phyloP scores from a whole-genome alignment of 2,329 filamentous ascomycete species.

The Pyricularia sp. region DNA sequence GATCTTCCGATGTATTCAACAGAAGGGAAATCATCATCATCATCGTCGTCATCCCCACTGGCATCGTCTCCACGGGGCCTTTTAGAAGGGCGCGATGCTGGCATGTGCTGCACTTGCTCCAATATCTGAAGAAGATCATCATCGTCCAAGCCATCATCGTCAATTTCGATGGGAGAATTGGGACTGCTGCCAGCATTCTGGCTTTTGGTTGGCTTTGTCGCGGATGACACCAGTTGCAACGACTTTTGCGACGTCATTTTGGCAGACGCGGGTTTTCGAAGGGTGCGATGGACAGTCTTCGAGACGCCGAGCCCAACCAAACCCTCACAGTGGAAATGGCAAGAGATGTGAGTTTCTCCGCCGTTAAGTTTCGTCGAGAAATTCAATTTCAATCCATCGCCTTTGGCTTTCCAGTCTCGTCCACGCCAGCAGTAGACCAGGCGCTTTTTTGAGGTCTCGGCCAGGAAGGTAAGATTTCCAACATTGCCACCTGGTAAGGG shows the following conservation, averaged over 20 bases:
- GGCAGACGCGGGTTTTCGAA: neutral
- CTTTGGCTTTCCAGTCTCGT: slow-evolving; percentile 47
- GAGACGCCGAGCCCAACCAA: slow-evolving; percentile 54
- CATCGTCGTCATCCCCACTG: neutral
- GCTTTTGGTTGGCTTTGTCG: slow-evolving; percentile 6
- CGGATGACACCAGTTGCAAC: neutral
- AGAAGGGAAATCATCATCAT: slow-evolving; percentile 1
- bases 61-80: neutral
- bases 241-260: neutral
- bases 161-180: neutral
- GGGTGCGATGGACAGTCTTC: slow-evolving; percentile 12
- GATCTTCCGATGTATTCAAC: neutral
- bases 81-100: neutral
- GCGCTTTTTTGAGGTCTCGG: slow-evolving; percentile 58
- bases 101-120: neutral
- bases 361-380: slow-evolving; percentile 47
- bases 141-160: slow-evolving; percentile 2
- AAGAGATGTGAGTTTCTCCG: slow-evolving; percentile 47
- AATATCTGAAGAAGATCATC: neutral
- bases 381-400: slow-evolving; percentile 44
- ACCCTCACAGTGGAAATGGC: slow-evolving; percentile 74
- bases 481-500: slow-evolving; percentile 51
- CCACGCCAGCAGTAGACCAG: slow-evolving; percentile 60
- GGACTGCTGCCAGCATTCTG: neutral
- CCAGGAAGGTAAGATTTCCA: slow-evolving; percentile 66